Conservation (phyloP, 257 asterid genomes). For the Anisodus acutangulus region DNA sequence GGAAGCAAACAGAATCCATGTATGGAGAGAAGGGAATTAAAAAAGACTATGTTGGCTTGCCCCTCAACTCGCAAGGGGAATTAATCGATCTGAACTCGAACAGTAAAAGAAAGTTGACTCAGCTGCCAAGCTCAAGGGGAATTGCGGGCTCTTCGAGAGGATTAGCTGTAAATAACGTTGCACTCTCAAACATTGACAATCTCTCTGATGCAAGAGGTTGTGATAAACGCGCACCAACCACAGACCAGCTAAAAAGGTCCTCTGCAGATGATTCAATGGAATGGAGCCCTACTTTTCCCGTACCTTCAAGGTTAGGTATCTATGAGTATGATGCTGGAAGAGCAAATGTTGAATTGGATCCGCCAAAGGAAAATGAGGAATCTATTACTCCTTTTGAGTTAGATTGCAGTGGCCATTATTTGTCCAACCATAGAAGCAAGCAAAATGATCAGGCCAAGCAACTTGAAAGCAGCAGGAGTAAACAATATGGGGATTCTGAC, state of each 20-base stretch:
- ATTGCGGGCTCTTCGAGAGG: slow-evolving; percentile 38
- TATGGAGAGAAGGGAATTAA: slow-evolving; percentile 39
- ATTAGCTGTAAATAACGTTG: slow-evolving; percentile 38
- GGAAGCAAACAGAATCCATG: slow-evolving; percentile 37
- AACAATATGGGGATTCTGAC: slow-evolving; percentile 35
- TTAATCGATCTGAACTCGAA: slow-evolving; percentile 49
- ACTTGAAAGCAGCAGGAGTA: slow-evolving; percentile 43
- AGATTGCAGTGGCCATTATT: slow-evolving; percentile 28
- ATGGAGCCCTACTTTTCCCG: slow-evolving; percentile 38
- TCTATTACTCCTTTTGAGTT: slow-evolving; percentile 36
- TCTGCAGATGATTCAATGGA: slow-evolving; percentile 39
- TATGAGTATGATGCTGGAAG: slow-evolving; percentile 39
- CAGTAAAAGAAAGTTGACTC: slow-evolving; percentile 42
- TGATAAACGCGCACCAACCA: slow-evolving; percentile 37
- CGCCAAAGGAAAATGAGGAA: slow-evolving; percentile 34
- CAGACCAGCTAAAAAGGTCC: slow-evolving; percentile 44
- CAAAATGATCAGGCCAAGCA: slow-evolving; percentile 40
- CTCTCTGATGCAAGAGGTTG: slow-evolving; percentile 38
- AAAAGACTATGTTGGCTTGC: slow-evolving; percentile 58
- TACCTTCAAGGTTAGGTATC: slow-evolving; percentile 50
- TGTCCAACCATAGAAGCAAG: slow-evolving; percentile 36
- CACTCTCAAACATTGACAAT: slow-evolving; percentile 32
- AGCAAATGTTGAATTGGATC: slow-evolving; percentile 34
- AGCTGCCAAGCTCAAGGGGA: slow-evolving; percentile 40
- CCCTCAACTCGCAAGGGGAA: slow-evolving; percentile 78